Evolutionary conservation across 805 yeast genomes (phyloP).

Genomic region (Yarrowia divulgata): DNA sequence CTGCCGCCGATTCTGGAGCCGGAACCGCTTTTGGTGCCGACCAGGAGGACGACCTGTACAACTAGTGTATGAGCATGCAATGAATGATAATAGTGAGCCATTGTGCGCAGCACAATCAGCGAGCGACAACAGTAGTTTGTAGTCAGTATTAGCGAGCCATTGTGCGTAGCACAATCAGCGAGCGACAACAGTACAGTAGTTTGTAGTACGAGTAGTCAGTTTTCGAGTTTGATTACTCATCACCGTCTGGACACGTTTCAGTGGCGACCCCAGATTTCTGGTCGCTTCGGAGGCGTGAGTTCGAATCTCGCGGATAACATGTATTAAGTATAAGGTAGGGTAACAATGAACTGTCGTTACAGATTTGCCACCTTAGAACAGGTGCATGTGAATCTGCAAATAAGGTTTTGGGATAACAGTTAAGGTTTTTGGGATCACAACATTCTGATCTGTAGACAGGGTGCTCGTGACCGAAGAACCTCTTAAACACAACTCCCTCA

Average conservation of each 20-base stretch:
- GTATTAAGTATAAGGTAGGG: no score
- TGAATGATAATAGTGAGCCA: conserved; percentile 4
- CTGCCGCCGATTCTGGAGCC: conserved; percentile 55
- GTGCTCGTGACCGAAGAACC: no score
- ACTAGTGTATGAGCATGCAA: conserved; percentile 47
- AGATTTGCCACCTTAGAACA: conserved; percentile 5
- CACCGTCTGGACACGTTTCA: not conserved
- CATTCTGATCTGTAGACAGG: not conserved
- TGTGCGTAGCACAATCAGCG: not conserved
- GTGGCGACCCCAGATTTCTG: conserved; percentile 32
- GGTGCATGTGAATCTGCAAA: conserved; percentile 16
- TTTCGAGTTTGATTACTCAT: not conserved
- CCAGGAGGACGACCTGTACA: conserved; percentile 70
- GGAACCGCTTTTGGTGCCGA: conserved; percentile 57
- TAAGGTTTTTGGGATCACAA: not conserved
- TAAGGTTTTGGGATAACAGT: not conserved
- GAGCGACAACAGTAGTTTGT: not conserved
- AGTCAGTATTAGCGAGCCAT: not conserved
- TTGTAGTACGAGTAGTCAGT: no score
- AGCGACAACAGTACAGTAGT: not conserved
- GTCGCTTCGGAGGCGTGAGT: conserved; percentile 40
- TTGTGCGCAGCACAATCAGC: not conserved
- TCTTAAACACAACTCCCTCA: no score
- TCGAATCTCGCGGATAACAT: conserved; percentile 38
- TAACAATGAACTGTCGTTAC: no score